Base-by-base conservation (phyloP, 148 eudicot species). In the Fallopia convolvulus region DNA sequence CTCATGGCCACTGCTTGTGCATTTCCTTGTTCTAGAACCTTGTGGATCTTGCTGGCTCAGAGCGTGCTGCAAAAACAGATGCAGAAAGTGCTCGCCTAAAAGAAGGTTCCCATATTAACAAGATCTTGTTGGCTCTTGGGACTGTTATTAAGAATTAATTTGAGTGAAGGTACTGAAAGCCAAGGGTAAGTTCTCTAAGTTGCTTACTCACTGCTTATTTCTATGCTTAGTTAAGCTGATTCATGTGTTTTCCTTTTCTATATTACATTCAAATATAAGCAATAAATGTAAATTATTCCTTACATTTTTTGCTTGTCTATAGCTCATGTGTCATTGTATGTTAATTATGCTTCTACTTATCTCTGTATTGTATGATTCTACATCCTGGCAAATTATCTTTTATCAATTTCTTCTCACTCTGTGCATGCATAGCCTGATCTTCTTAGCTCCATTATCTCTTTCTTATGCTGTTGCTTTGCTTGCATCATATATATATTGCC, bases 1-100 rank as follows among this genome's bases (percentile, higher is more conserved):
- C 39, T 61, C 17, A 61, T 26, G 36, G 12, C 17, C 14, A 61
- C 39, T 61, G 39, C 21, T 8, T 12, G 6, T 61, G 70, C 75
- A 58, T 70, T 44, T 65, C 15, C 76, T 52, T 30, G 49, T 75
- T 74, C 66, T 74, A 95, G 99, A 95, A 95, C 79, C 83, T 95
- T 84, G 99, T 95, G 66, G 98, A 95, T 88, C 97, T 92, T 79
- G 99, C 99, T 88, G 99, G 98, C n/a, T n/a, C n/a, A 79, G 99
- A 93, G 80, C 98, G 98, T 80, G 99, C 97, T 73, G 94, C 99
- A 14, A 95, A 95, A 85, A 95, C 98, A 55, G 99, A 98, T 71
- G 99, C 98, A 26, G 99, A 95, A 88, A 98, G 99, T 74, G 97
- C 90, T 75, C 99, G 98, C 73, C 79, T 95, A 82, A 95, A 95